Percentiles rank a stretch among this genome's conserved stretches.
phyloP scores from a whole-genome alignment of 1,139 yeast genomes.

The Geotrichum citri-aurantii region DNA sequence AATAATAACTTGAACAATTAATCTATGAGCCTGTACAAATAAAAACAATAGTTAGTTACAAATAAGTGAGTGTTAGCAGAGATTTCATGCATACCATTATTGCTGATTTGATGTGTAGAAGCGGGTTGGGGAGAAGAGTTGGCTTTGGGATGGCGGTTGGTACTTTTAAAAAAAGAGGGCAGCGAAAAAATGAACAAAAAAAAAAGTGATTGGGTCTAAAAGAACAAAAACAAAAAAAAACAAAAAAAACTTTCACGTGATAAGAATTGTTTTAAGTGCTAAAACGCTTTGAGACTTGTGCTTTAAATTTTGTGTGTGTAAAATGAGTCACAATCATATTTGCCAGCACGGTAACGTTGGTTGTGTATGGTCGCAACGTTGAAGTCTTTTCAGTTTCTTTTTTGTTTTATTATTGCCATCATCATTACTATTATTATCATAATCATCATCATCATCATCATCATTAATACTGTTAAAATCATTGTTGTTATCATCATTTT shows the following conservation, averaged over 20 bases:
- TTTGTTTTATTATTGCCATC: neutral
- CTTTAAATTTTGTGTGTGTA: neutral
- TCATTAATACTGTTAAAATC: too few relatives aligned
- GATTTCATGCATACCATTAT: constrained; percentile 3
- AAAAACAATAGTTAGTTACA: neutral
- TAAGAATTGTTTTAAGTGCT: too few relatives aligned
- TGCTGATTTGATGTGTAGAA: neutral
- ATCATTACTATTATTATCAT: too few relatives aligned
- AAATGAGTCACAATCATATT: neutral
- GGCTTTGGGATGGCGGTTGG: neutral
- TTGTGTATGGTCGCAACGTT: neutral
- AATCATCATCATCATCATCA: too few relatives aligned
- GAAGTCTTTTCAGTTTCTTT: neutral
- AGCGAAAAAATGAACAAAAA: neutral
- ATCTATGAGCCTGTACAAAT: constrained; percentile 79
- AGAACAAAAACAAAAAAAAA: neutral
- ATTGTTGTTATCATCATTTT: too few relatives aligned
- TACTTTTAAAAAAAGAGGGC: neutral
- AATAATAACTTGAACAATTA: constrained; percentile 78
- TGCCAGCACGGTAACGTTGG: neutral
- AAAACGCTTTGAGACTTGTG: neutral
- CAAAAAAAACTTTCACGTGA: neutral
- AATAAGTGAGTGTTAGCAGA: too few relatives aligned
- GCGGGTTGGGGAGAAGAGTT: neutral
- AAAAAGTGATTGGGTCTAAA: neutral